Conservation (phyloP, 495 filamentous ascomycete genomes). For the Pyronema omphalodes region DNA sequence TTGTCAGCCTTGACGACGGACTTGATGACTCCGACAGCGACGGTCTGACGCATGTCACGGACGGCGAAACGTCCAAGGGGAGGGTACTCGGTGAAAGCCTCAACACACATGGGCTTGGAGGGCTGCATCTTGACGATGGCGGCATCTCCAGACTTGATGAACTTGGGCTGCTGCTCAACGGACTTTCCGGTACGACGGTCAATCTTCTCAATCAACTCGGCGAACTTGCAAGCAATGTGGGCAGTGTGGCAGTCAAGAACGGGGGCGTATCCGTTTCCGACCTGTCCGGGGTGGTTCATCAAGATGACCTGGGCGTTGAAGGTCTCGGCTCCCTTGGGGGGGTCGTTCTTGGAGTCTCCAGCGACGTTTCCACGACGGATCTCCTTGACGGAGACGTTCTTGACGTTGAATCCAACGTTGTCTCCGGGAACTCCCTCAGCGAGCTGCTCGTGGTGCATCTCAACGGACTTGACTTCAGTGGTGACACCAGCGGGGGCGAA, state of each 20-base stretch:
- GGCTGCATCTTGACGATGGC: conserved; percentile 99
- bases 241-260: conserved; percentile 99
- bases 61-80: conserved; percentile 98
- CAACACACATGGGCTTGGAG: conserved; percentile 99
- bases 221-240: conserved; percentile 99
- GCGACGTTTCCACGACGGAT: conserved; percentile 99
- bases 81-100: conserved; percentile 98
- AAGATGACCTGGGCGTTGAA: conserved; percentile 99
- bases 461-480: conserved; percentile 99
- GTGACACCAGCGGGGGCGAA: conserved; percentile 95
- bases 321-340: conserved; percentile 65
- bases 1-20: conserved; percentile 59
- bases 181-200: conserved; percentile 99
- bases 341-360: conserved; percentile 99
- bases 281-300: conserved; percentile 99
- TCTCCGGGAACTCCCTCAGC: conserved; percentile 89
- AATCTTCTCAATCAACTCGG: conserved; percentile 97
- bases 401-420: conserved; percentile 99
- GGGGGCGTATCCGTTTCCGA: conserved; percentile 95
- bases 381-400: conserved; percentile 99
- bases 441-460: conserved; percentile 98
- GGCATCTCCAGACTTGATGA: conserved; percentile 99
- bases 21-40: conserved; percentile 95
- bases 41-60: conserved; percentile 82
- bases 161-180: conserved; percentile 78